Conservation (phyloP, 2,329 filamentous ascomycete species). For the Xylariaceae sp. region DNA sequence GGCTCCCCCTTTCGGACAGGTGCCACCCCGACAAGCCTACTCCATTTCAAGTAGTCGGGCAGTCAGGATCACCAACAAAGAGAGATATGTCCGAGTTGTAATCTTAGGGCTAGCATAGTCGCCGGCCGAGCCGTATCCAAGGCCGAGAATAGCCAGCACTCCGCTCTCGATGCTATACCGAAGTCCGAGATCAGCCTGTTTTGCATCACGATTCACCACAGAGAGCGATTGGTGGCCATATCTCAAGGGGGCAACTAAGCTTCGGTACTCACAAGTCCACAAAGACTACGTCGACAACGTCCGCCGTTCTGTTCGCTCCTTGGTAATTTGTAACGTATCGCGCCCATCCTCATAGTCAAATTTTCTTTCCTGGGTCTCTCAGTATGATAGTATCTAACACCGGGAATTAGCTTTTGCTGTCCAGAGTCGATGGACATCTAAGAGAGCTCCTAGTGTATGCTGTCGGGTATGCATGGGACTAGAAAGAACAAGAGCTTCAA, state of each 20-base stretch:
- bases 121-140: conserved; percentile 33
- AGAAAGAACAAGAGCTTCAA: too few relatives aligned
- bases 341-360: conserved; percentile 50
- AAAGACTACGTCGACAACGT: conserved; percentile 51
- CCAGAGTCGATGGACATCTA: too few relatives aligned
- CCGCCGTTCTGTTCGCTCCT: conserved; percentile 41
- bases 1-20: too few relatives aligned
- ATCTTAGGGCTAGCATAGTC: conserved; percentile 41
- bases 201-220: not conserved
- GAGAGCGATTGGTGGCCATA: not conserved
- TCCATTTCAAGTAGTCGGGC: conserved; percentile 24
- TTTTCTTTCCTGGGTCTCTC: conserved; percentile 44
- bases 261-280: conserved; percentile 44
- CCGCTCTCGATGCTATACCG: conserved; percentile 36
- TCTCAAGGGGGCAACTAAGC: not conserved
- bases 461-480: too few relatives aligned
- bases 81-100: conserved; percentile 39
- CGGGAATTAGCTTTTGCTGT: not conserved
- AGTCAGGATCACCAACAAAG: conserved; percentile 39
- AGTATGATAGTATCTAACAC: conserved; percentile 41
- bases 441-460: too few relatives aligned
- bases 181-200: conserved; percentile 1
- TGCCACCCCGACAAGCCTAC: too few relatives aligned
- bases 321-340: conserved; percentile 45
- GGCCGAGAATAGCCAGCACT: conserved; percentile 37